Evolutionary conservation across 1,139 yeast species (phyloP).

Genomic region (Lodderomyces pseudojiufengensis): DNA sequence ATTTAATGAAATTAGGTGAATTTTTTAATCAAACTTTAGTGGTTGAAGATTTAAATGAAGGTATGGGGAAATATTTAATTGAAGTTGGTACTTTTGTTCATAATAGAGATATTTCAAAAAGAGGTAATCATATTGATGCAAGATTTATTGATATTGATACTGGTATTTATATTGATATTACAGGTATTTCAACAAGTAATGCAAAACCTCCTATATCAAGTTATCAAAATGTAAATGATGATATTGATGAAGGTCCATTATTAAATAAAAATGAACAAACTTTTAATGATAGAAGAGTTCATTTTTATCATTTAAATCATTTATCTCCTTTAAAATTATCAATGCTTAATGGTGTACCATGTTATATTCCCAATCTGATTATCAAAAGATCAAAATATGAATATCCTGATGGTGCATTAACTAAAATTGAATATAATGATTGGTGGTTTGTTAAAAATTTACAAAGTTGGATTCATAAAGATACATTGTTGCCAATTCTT

Average conservation of each 20-base stretch:
- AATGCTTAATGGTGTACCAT: conserved; percentile 28
- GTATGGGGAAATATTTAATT: conserved; percentile 43
- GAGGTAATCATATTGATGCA: conserved; percentile 56
- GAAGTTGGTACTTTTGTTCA: conserved; percentile 49
- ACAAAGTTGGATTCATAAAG: conserved; percentile 26
- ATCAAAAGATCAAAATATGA: conserved; percentile 23
- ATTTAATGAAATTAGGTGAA: conserved; percentile 38
- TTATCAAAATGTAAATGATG: conserved; percentile 11
- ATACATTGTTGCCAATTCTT: conserved; percentile 17
- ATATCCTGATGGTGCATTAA: conserved; percentile 22
- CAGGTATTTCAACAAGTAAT: conserved; percentile 40
- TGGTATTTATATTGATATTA: conserved; percentile 59
- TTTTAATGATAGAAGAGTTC: conserved; percentile 28
- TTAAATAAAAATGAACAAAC: conserved; percentile 3
- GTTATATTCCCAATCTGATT: conserved; percentile 24
- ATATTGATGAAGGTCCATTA: conserved; percentile 8
- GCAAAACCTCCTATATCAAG: conserved; percentile 15
- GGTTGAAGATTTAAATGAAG: conserved; percentile 41
- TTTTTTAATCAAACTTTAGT: conserved; percentile 47
- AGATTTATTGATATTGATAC: conserved; percentile 53
- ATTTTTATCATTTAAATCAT: conserved; percentile 21
- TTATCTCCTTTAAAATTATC: conserved; percentile 24
- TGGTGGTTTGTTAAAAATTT: conserved; percentile 31
- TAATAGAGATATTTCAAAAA: conserved; percentile 32
- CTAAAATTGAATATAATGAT: conserved; percentile 17